Base-by-base conservation (phyloP, 352 stramenopile species). In the Phytopythium chamaehyphon region DNA sequence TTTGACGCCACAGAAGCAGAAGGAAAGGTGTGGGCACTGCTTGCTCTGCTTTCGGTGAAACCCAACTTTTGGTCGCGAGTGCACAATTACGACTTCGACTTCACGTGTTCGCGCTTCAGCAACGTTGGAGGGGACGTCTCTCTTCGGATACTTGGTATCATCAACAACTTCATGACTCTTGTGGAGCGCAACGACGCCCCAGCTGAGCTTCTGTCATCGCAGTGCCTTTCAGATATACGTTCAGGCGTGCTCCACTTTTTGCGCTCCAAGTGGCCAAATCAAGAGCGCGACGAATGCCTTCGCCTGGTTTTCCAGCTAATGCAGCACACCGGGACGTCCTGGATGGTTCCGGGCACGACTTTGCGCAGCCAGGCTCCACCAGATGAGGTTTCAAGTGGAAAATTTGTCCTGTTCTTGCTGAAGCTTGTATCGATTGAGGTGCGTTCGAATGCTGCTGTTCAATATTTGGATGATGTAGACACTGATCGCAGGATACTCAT, bases 341-440 rank as follows among this genome's bases (percentile, higher is more conserved):
- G 80, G 83, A 82, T 88, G 64, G 54, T 90, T 1, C 61, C 80
- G 2, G 73, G 74, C 0, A 83, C 74, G 36, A 86, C 71, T 5
- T 54, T 85, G 18, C 63, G 71, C 23, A 76, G 43, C 35, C 70
- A 74, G 53, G 62, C 61, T n/a, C 60, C 64, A 1, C 62, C 62
- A 23, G 64, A 85, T 10, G 76, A 88, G 51, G 71, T 84, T 0
- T 83, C 76, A 0, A 66, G 66, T 5, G 76, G 77, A 4, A 93
- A 89, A 66, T 90, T 90, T 45, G 64, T 88, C 18, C 42, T 90
- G 12, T 77, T 93, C 19, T 53, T 90, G 26, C 63, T 93, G 37
- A 93, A 90, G 51, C 71, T 93, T 4, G 73, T 88, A n/a, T 66
- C 79, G 2, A 76, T 93, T 40, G 82, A 92, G 71, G 79, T 90